Evolutionary conservation across 1,284 basidiomycete genomes (phyloP), one percentile per base, ranked within the genome.

Genomic region (Boletus semigastroideus): DNA sequence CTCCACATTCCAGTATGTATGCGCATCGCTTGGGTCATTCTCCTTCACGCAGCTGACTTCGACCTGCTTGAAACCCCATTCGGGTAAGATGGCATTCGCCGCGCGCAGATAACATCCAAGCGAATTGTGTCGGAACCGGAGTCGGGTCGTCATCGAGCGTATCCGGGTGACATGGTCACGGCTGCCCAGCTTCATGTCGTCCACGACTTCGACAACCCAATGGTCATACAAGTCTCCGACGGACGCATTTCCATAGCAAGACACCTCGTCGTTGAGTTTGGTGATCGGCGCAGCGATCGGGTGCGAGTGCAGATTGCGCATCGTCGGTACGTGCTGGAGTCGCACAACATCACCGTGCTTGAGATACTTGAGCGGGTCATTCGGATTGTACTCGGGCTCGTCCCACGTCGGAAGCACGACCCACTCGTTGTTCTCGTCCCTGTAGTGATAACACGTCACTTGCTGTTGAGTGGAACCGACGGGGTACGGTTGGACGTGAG

Each of bases 41-140:
- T 92, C 87, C 72, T 92, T 94, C 54, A 87, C 86, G 71, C 97
- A 99, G 57, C 86, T 90, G 42, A 98, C 95, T 71, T 99, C 96
- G 53, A 98, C 82, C 74, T 99, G 97, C 74, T 98, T 98, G 83
- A 98, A 99, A 20, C 96, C 96, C 97, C 96, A 99, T 71, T 97
- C 92, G 2, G 97, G 96, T 36, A 99, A 74, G 41, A 92, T 79
- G 1, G 86, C 82, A 67, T 96, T 98, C 46, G 90, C 90, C 4
- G 96, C 95, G 20, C 88, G 82, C 41, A 99, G 74, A 73, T 98
- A 98, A 69, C 94, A 98, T 5, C 90, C 90, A 12, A 90, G 74
- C 34, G 74, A 72, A 51, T 84, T 67, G 70, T 99, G 95, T 56
- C 78, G 80, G 76, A 99, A 87, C 47, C 96, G 79, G 71, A 99